These are phyloP conservation scores for Malassezia arunalokei DNA, from an alignment of 1,284 basidiomycete genomes.

Conservation along the genomic window DNA sequence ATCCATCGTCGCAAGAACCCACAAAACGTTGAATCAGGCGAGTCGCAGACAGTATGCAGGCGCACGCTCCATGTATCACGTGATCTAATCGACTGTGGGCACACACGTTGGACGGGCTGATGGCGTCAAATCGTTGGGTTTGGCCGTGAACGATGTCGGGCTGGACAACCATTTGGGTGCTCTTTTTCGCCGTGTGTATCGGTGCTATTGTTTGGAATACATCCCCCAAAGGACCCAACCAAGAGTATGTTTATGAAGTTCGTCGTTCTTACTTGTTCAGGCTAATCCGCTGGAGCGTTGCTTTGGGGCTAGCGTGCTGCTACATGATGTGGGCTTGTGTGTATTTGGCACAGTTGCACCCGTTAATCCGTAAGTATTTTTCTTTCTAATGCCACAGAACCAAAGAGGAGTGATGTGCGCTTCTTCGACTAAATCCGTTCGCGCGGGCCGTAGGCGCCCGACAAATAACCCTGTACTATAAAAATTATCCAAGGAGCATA, in stretches of 20 bases:
- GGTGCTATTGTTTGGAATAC: slow-evolving; percentile 30
- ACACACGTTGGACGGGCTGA: too few species aligned
- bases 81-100: background rate
- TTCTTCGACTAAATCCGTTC: slow-evolving; percentile 21
- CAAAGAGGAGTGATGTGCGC: slow-evolving; percentile 33
- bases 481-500: background rate
- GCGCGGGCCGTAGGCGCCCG: background rate
- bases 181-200: slow-evolving; percentile 25
- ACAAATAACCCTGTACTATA: background rate
- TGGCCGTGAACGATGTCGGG: slow-evolving; percentile 30
- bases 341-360: slow-evolving; percentile 45
- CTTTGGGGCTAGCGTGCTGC: slow-evolving; percentile 40
- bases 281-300: slow-evolving; percentile 35
- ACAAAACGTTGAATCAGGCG: background rate
- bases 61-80: slow-evolving; percentile 1
- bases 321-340: slow-evolving; percentile 46
- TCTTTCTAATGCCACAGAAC: slow-evolving; percentile 16
- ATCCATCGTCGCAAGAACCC: slow-evolving; percentile 51
- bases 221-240: slow-evolving; percentile 43
- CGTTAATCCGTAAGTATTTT: slow-evolving; percentile 39
- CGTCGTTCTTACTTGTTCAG: slow-evolving; percentile 12
- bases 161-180: slow-evolving; percentile 40
- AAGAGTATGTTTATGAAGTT: slow-evolving; percentile 27
- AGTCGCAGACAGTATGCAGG: background rate
- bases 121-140: too few species aligned